Base-by-base conservation (phyloP, 108 stramenopile genomes). In the Discostella pseudostelligera region DNA sequence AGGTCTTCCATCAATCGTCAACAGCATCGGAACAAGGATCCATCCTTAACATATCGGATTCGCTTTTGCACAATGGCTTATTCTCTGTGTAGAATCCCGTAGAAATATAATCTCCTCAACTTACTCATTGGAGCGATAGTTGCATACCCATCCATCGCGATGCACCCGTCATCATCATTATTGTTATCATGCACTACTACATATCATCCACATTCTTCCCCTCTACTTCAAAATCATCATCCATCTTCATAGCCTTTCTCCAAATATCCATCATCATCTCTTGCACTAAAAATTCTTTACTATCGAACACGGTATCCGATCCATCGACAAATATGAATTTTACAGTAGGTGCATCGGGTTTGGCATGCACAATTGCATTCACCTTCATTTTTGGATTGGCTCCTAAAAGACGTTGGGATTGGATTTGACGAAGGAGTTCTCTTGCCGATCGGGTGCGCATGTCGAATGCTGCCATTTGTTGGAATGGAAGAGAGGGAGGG, bases 351-450 rank as follows among this genome's bases (percentile, higher is more conserved):
- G 86, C 59, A 53, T 72, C 68, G 8, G 84, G 70, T 6, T 74
- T 76, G 19, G 74, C 72, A 14, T 73, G 53, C 3, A 90, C 72
- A 20, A 69, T 70, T 17, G 81, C 54, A 59, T 74, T 83, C 16
- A 90, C 67, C 39, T 81, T 77, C 22, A 90, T 59, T 37, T 87
- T 90, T 2, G 89, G 83, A 50, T 90, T 90, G 50, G 81, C 69
- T 10, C 69, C 55, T 14, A 49, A 26, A 56, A 71, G 87, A 44
- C 89, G 55, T 16, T 69, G 56, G 13, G 84, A 79, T 29, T 81
- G 76, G 54, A 90, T 67, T 69, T 90, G 89, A 12, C 89, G 81
- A 56, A 85, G 78, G 19, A 90, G 50, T 72, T 90, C 89, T 40
- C 85, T 63, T n/a, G 86, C 84, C 8, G 89, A 87, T 44, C 64